These are phyloP conservation scores for Phaeotremella skinneri DNA, from an alignment of 768 basidiomycete genomes.

Conservation along the genomic window DNA sequence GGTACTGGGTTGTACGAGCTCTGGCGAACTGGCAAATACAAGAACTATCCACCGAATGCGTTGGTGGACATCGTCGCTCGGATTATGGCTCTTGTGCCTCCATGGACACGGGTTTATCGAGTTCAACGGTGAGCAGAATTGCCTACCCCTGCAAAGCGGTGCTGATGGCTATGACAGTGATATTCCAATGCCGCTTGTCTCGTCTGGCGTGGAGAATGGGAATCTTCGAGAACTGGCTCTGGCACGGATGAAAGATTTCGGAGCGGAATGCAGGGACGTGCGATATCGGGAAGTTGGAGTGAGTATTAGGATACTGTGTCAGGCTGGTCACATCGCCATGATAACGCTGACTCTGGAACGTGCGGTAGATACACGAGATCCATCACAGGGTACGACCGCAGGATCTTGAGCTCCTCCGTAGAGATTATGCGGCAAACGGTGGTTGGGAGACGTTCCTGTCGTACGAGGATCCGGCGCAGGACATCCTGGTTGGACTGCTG, in stretches of 20 bases:
- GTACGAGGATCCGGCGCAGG: slow-evolving; percentile 95
- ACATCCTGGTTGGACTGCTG: slow-evolving; percentile 90
- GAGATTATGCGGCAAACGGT: slow-evolving; percentile 95
- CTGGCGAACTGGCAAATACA: slow-evolving; percentile 95
- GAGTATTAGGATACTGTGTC: slow-evolving; percentile 49
- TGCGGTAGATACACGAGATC: slow-evolving; percentile 90
- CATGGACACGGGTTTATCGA: slow-evolving; percentile 97
- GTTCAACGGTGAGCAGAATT: slow-evolving; percentile 71
- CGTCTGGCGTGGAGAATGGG: slow-evolving; percentile 96
- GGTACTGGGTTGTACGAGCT: slow-evolving; percentile 83
- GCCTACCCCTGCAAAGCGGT: background rate
- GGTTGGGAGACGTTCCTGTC: slow-evolving; percentile 99
- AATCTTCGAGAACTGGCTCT: slow-evolving; percentile 93
- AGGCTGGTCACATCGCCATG: slow-evolving; percentile 15
- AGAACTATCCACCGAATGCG: slow-evolving; percentile 99
- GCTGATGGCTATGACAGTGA: slow-evolving; percentile 59
- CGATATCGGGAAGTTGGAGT: slow-evolving; percentile 97
- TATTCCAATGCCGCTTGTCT: slow-evolving; percentile 92
- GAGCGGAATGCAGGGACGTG: slow-evolving; percentile 94
- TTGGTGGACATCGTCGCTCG: slow-evolving; percentile 95
- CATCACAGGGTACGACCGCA: slow-evolving; percentile 96
- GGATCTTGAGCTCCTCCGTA: slow-evolving; percentile 86
- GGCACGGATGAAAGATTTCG: slow-evolving; percentile 98
- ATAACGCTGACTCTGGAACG: slow-evolving; percentile 11
- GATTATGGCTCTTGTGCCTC: slow-evolving; percentile 92